Evolutionary conservation across 371 early-diverging fungal genomes (phyloP).

Genomic region (Mucor ambiguus): DNA sequence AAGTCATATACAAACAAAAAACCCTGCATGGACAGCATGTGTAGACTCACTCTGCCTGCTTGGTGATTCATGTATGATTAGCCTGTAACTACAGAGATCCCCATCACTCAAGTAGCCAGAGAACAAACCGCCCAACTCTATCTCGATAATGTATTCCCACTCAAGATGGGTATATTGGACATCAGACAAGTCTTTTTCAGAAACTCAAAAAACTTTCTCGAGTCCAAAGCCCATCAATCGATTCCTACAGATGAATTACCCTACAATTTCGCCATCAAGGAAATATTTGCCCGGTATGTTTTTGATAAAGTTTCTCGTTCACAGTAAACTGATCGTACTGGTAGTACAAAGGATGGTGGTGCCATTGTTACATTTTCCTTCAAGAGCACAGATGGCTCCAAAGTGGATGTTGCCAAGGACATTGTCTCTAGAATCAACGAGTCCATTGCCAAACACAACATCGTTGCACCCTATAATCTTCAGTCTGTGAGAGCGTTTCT

Average conservation of each 20-base stretch:
- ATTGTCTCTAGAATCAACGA: slow-evolving; percentile 36
- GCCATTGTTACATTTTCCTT: slow-evolving; percentile 48
- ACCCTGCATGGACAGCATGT: neutral
- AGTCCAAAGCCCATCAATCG: slow-evolving; percentile 29
- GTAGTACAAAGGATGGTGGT: slow-evolving; percentile 54
- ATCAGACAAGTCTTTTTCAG: slow-evolving; percentile 46
- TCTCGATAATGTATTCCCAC: slow-evolving; percentile 49
- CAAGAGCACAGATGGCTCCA: slow-evolving; percentile 29
- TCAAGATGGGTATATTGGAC: slow-evolving; percentile 42
- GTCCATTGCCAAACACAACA: slow-evolving; percentile 40
- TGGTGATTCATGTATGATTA: neutral
- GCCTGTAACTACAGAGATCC: neutral
- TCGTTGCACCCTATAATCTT: slow-evolving; percentile 65
- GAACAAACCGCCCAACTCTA: slow-evolving; percentile 45
- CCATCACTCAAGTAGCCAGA: neutral
- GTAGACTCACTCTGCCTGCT: neutral
- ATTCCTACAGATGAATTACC: slow-evolving; percentile 37
- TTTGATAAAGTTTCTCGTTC: neutral
- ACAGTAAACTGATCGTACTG: slow-evolving; percentile 5
- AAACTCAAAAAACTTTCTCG: slow-evolving; percentile 34
- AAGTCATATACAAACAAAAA: neutral
- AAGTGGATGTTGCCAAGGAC: slow-evolving; percentile 29
- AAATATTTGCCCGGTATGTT: slow-evolving; percentile 41
- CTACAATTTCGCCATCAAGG: slow-evolving; percentile 34
- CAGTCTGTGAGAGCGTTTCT: slow-evolving; percentile 63